Evolutionary conservation across 192 early-diverging fungal genomes (phyloP).

Genomic region (Helicostylum pulchrum): DNA sequence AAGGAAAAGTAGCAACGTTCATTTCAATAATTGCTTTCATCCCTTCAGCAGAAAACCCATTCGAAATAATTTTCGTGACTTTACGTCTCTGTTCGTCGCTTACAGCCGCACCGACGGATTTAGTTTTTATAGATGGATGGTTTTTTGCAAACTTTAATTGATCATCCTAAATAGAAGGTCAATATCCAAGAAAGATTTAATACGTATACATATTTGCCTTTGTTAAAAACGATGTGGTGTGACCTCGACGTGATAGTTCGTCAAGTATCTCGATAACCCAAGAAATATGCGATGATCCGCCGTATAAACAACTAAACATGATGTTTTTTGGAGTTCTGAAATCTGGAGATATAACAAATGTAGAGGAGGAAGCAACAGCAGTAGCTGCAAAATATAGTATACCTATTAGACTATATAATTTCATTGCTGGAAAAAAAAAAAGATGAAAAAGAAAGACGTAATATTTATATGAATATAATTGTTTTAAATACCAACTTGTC

Average conservation of each 20-base stretch:
- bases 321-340: constrained; percentile 5
- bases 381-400: too few species aligned
- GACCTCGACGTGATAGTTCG: neutral
- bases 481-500: too few species aligned
- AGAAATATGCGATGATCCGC: constrained; percentile 1
- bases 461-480: too few species aligned
- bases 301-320: neutral
- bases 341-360: too few species aligned
- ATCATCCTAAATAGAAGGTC: neutral
- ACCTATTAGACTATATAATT: too few species aligned
- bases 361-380: too few species aligned
- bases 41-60: too few species aligned
- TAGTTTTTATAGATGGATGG: too few species aligned
- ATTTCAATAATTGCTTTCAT: too few species aligned
- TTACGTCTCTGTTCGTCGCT: too few species aligned
- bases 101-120: too few species aligned
- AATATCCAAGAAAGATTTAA: neutral
- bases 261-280: constrained; percentile 13
- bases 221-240: neutral
- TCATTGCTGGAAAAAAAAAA: neutral
- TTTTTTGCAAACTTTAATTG: neutral
- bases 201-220: neutral
- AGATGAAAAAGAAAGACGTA: neutral
- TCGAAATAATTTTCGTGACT: too few species aligned
- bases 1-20: neutral